phyloP scores from a whole-genome alignment of 2,329 filamentous ascomycete species.

The Aspergillus alliaceus region DNA sequence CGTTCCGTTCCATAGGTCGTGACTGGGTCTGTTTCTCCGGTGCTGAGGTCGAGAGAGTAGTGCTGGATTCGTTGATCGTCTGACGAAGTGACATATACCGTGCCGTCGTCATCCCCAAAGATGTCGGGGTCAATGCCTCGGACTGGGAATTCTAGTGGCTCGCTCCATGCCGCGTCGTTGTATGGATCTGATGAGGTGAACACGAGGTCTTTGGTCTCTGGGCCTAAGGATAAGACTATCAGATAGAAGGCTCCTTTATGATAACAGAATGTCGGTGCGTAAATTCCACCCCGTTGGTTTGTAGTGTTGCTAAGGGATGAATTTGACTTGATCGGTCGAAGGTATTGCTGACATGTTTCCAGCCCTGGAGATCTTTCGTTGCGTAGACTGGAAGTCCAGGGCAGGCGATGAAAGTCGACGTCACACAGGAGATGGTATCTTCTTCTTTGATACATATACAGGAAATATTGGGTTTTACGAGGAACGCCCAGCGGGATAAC shows the following conservation, averaged over 20 bases:
- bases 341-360: constrained; percentile 6
- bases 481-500: neutral
- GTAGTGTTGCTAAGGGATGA: constrained; percentile 23
- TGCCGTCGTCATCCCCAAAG: constrained; percentile 14
- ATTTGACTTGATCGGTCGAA: constrained; percentile 33
- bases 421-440: constrained; percentile 38
- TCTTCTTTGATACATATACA: constrained; percentile 41
- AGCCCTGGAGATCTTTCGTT: constrained; percentile 38
- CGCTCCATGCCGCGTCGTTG: constrained; percentile 5
- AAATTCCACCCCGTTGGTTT: constrained; percentile 34
- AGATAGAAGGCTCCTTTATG: constrained; percentile 44
- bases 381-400: constrained; percentile 49
- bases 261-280: constrained; percentile 42
- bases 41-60: constrained; percentile 29
- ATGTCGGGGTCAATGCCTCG: constrained; percentile 10
- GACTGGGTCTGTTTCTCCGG: constrained; percentile 2
- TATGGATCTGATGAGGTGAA: constrained; percentile 4
- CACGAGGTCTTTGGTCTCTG: neutral
- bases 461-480: constrained; percentile 21
- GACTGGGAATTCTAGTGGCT: constrained; percentile 9
- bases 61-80: constrained; percentile 3
- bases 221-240: neutral
- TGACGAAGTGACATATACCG: constrained; percentile 2
- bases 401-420: constrained; percentile 48
- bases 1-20: constrained; percentile 48